phyloP scores from a whole-genome alignment of 208 protist species.

The Crithidia thermophila region DNA sequence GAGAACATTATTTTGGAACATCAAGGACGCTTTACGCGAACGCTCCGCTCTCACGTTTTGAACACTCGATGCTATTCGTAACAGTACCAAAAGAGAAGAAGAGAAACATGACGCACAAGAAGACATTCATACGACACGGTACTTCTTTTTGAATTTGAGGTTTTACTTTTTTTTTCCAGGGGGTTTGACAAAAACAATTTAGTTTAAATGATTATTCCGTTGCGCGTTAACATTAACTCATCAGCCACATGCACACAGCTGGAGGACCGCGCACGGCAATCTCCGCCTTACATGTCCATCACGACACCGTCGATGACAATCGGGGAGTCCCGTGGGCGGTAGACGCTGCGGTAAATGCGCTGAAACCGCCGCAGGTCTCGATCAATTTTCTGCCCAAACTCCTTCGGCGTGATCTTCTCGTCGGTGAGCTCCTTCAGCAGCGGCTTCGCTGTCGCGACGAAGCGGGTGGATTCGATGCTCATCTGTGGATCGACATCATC shows the following conservation, averaged over 20 bases:
- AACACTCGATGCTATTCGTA: too few species aligned
- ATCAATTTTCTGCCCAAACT: slow-evolving; percentile 45
- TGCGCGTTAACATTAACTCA: too few species aligned
- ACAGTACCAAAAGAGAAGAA: too few species aligned
- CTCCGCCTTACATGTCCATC: slow-evolving; percentile 56
- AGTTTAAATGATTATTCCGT: too few species aligned
- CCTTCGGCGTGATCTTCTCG: slow-evolving; percentile 16
- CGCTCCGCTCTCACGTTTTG: too few species aligned
- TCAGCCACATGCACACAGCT: background rate
- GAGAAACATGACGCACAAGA: too few species aligned
- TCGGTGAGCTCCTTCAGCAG: slow-evolving; percentile 41
- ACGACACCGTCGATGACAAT: slow-evolving; percentile 83
- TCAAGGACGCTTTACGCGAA: too few species aligned
- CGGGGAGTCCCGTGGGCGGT: slow-evolving; percentile 60
- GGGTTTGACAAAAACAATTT: too few species aligned
- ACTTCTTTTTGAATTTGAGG: too few species aligned
- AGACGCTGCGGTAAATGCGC: slow-evolving; percentile 46
- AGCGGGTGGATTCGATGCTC: slow-evolving; percentile 38
- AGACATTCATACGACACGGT: too few species aligned
- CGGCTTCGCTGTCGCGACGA: slow-evolving; percentile 42
- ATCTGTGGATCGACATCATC: slow-evolving; percentile 62
- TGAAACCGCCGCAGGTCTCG: slow-evolving; percentile 51
- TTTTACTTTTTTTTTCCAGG: too few species aligned
- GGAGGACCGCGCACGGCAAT: background rate
- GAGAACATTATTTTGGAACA: too few species aligned